phyloP scores from a whole-genome alignment of 78 protist species.

The Trichosphaerium sp. region DNA sequence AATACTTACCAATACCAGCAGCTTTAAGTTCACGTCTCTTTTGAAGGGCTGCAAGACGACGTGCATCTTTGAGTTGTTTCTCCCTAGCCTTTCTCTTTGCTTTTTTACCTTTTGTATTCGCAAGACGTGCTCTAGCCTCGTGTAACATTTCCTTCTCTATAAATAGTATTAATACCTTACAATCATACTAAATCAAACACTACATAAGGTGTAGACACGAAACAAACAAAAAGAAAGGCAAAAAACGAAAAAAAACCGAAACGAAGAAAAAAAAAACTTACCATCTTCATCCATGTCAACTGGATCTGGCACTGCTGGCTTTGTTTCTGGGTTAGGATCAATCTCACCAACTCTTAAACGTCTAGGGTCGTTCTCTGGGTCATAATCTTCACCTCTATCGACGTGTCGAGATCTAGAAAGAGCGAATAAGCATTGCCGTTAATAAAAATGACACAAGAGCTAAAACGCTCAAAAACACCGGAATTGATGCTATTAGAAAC shows the following conservation, averaged over 20 bases:
- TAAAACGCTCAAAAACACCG: no score
- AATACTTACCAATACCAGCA: conserved; percentile 60
- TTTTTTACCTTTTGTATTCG: conserved; percentile 98
- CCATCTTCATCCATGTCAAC: conserved; percentile 97
- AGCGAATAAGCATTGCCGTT: no score
- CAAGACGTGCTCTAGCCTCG: conserved; percentile 98
- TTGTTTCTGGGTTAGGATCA: conserved; percentile 92
- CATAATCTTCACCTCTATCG: conserved; percentile 7
- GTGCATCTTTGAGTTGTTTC: conserved; percentile 93
- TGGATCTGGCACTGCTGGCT: conserved; percentile 98
- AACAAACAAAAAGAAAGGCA: not conserved
- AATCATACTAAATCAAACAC: not conserved
- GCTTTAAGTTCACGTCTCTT: conserved; percentile 90
- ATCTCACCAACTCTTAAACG: conserved; percentile 88
- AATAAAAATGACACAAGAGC: no score
- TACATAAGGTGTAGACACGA: not conserved
- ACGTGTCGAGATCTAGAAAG: not conserved
- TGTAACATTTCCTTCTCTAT: conserved; percentile 93
- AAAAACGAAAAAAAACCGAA: not conserved
- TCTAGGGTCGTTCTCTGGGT: conserved; percentile 79
- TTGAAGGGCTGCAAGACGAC: conserved; percentile 90
- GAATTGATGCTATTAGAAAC: no score
- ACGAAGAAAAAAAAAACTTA: not conserved
- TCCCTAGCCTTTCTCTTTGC: conserved; percentile 96
- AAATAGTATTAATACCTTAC: not conserved